These are phyloP conservation scores for Yamadazyma spencermartinsiae DNA, from an alignment of 1,139 yeast genomes.

Conservation along the genomic window DNA sequence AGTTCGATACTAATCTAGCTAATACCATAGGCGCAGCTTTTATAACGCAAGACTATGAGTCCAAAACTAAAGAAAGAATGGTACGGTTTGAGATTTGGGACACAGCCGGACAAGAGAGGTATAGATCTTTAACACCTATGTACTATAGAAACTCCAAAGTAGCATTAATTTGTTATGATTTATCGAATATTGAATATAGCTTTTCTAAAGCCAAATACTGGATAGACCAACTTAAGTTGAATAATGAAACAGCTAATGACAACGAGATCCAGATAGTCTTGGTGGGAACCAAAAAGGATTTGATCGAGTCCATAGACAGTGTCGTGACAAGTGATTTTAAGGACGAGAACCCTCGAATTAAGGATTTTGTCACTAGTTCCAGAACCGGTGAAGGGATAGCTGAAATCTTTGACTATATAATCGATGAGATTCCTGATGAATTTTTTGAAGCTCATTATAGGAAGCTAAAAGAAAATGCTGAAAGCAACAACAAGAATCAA, in stretches of 20 bases:
- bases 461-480: slow-evolving; percentile 10
- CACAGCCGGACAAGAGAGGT: slow-evolving; percentile 55
- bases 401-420: slow-evolving; percentile 42
- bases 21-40: slow-evolving; percentile 55
- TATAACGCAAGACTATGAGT: slow-evolving; percentile 36
- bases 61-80: slow-evolving; percentile 16
- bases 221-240: slow-evolving; percentile 42
- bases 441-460: slow-evolving; percentile 23
- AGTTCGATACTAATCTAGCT: slow-evolving; percentile 38
- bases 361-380: slow-evolving; percentile 45
- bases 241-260: slow-evolving; percentile 21
- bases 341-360: slow-evolving; percentile 11
- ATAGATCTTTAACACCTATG: slow-evolving; percentile 50
- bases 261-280: slow-evolving; percentile 24
- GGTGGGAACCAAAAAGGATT: slow-evolving; percentile 39
- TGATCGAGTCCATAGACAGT: slow-evolving; percentile 11
- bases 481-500: slow-evolving; percentile 7
- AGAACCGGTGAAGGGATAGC: slow-evolving; percentile 45
- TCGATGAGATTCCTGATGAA: slow-evolving; percentile 43
- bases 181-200: slow-evolving; percentile 32
- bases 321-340: slow-evolving; percentile 12
- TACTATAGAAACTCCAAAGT: slow-evolving; percentile 47
- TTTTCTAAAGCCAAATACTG: slow-evolving; percentile 44
- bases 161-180: slow-evolving; percentile 43
- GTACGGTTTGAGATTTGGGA: slow-evolving; percentile 51